phyloP scores from a whole-genome alignment of 23 red algal species.

The Gracilaria domingensis region DNA sequence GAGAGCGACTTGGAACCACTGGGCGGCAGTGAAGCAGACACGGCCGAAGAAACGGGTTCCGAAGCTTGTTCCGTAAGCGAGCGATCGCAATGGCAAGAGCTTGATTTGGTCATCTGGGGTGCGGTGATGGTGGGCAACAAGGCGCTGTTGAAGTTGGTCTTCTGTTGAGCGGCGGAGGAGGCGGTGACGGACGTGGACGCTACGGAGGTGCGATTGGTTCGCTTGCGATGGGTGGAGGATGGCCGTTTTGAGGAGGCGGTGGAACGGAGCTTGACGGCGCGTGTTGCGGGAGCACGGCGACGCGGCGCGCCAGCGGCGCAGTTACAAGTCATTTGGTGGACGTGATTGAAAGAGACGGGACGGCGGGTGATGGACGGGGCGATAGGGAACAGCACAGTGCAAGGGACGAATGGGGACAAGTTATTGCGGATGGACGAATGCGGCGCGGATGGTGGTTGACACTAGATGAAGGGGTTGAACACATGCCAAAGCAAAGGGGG shows the following conservation, averaged over 20 bases:
- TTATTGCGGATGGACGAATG: no score
- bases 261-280: not conserved
- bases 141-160: slow-evolving; percentile 25
- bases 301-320: not conserved
- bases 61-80: not conserved
- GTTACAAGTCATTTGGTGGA: slow-evolving; percentile 17
- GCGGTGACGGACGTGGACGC: not conserved
- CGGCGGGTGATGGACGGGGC: not conserved
- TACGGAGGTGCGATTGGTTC: not conserved
- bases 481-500: not conserved
- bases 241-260: not conserved
- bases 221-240: not conserved
- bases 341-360: no score
- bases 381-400: no score
- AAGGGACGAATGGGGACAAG: no score
- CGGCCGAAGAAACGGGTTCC: not conserved
- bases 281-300: not conserved
- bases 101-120: not conserved
- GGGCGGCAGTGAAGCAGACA: not conserved
- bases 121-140: not conserved
- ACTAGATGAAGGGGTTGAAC: not conserved
- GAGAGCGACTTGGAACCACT: not conserved
- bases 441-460: not conserved
- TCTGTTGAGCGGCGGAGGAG: not conserved
- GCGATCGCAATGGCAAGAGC: slow-evolving; percentile 14